phyloP scores from a whole-genome alignment of 768 basidiomycete genomes.

The Agaricus blazei region DNA sequence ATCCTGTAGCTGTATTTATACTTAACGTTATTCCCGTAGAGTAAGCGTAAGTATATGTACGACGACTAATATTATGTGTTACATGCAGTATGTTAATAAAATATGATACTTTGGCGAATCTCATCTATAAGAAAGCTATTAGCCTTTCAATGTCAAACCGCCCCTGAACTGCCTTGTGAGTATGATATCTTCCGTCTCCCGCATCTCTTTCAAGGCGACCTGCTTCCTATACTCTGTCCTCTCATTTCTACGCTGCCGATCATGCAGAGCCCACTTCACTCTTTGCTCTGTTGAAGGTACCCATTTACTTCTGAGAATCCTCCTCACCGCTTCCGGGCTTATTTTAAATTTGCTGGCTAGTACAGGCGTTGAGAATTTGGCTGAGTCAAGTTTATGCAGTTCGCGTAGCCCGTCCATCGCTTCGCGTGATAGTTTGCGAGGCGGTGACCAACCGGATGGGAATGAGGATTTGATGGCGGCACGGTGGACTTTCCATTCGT shows the following conservation, averaged over 20 bases:
- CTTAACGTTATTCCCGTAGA: slow-evolving; percentile 8
- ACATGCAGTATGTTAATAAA: neutral
- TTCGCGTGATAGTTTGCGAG: slow-evolving; percentile 73
- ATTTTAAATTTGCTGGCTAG: slow-evolving; percentile 77
- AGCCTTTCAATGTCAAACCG: slow-evolving; percentile 1
- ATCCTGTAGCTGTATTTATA: slow-evolving; percentile 1
- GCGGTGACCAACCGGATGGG: slow-evolving; percentile 72
- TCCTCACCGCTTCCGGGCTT: slow-evolving; percentile 73
- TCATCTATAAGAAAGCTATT: neutral
- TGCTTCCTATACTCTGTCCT: slow-evolving; percentile 30
- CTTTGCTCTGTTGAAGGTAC: slow-evolving; percentile 52
- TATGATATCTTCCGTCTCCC: slow-evolving; percentile 19
- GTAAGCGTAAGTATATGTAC: neutral
- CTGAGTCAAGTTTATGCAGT: slow-evolving; percentile 59
- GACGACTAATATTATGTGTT: neutral
- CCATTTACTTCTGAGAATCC: slow-evolving; percentile 78
- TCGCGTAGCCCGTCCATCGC: slow-evolving; percentile 79
- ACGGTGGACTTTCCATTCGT: slow-evolving; percentile 47
- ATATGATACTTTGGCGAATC: neutral
- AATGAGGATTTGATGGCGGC: slow-evolving; percentile 46
- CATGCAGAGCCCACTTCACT: slow-evolving; percentile 42
- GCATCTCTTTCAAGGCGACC: slow-evolving; percentile 28
- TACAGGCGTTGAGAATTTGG: slow-evolving; percentile 55
- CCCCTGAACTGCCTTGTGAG: neutral
- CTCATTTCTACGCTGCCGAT: slow-evolving; percentile 40